Evolutionary conservation across 352 stramenopile species (phyloP).

Genomic region (Pythium dissimile): DNA sequence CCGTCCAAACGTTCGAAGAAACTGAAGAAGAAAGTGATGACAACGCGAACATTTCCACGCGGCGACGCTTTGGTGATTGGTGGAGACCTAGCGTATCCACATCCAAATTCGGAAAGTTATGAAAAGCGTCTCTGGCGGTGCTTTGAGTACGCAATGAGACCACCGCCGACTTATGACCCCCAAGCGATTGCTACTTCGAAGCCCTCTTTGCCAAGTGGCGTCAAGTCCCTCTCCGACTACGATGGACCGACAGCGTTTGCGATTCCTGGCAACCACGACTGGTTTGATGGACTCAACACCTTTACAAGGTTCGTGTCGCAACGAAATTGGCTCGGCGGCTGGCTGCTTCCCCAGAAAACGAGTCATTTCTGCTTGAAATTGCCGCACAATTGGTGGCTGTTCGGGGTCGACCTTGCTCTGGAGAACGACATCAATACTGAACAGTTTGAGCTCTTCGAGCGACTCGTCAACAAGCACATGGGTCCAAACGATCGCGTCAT

Average conservation of each 20-base stretch:
- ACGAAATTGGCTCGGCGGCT: constrained; percentile 90
- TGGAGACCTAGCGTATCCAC: constrained; percentile 91
- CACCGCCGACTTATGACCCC: constrained; percentile 81
- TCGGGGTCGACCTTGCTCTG: constrained; percentile 89
- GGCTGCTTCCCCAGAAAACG: constrained; percentile 89
- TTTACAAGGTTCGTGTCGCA: constrained; percentile 91
- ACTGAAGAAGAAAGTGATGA: constrained; percentile 26
- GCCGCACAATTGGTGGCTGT: constrained; percentile 90
- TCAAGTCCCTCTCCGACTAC: constrained; percentile 53
- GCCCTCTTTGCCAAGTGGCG: constrained; percentile 45
- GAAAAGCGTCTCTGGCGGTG: constrained; percentile 88
- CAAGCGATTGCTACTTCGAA: constrained; percentile 86
- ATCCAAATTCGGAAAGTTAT: constrained; percentile 85
- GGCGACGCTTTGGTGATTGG: constrained; percentile 89
- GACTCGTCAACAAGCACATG: constrained; percentile 75
- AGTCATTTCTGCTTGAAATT: constrained; percentile 92
- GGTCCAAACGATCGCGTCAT: constrained; percentile 84
- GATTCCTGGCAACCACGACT: constrained; percentile 92
- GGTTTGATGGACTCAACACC: constrained; percentile 92
- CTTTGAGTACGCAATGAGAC: constrained; percentile 94
- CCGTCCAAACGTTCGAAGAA: constrained; percentile 17
- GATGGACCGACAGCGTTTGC: constrained; percentile 71
- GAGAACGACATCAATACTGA: constrained; percentile 93
- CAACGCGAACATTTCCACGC: constrained; percentile 65
- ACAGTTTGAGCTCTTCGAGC: constrained; percentile 91